Percentiles rank a stretch among this genome's conserved stretches.
phyloP scores from a whole-genome alignment of 371 early-diverging fungal species.

The Funneliformis caledonium region DNA sequence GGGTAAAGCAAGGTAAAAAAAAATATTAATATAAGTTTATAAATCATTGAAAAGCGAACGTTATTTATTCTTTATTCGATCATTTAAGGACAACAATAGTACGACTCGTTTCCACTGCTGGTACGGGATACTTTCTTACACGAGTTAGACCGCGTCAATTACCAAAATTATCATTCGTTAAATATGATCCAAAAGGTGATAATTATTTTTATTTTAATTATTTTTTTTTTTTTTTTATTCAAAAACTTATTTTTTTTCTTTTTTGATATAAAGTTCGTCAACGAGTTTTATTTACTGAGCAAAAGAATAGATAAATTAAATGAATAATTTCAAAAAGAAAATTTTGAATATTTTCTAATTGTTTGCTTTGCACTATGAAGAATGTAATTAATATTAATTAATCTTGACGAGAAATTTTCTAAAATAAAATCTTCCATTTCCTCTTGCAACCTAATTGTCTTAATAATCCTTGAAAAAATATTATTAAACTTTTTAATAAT shows the following conservation, averaged over 20 bases:
- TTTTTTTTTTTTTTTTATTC: not conserved
- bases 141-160: constrained; percentile 75
- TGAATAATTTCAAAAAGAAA: not conserved
- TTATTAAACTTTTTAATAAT: too few species aligned
- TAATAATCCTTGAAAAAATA: too few species aligned
- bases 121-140: constrained; percentile 84
- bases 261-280: constrained; percentile 30
- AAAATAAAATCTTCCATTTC: too few species aligned
- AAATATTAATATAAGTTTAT: not conserved
- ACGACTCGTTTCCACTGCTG: constrained; percentile 77
- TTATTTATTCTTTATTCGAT: not conserved
- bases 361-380: not conserved
- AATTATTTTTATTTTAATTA: not conserved
- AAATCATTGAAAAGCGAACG: not conserved
- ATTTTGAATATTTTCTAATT: not conserved
- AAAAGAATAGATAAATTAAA: constrained; percentile 36
- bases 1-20: constrained; percentile 70
- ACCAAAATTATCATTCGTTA: constrained; percentile 80
- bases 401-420: too few species aligned
- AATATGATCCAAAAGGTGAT: constrained; percentile 78
- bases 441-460: too few species aligned
- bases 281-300: constrained; percentile 44
- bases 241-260: constrained; percentile 14
- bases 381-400: too few species aligned
- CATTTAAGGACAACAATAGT: constrained; percentile 70